phyloP scores from a whole-genome alignment of 2,329 filamentous ascomycete genomes.

The Xylaria sp. region DNA sequence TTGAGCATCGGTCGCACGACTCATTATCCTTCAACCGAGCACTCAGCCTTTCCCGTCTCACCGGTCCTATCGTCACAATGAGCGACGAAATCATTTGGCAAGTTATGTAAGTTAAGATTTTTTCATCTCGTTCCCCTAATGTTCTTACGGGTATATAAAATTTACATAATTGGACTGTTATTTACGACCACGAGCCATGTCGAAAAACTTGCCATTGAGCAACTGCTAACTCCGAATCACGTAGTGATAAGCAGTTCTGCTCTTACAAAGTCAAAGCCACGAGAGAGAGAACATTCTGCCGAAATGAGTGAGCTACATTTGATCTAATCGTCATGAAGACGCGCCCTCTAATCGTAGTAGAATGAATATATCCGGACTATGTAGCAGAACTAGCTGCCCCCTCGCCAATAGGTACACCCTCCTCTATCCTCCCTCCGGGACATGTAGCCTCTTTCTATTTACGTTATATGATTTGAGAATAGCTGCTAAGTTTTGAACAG shows the following conservation, averaged over 20 bases:
- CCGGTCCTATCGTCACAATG: slow-evolving; percentile 67
- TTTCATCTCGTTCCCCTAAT: neutral
- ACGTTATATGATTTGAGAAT: neutral
- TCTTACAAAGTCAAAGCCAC: slow-evolving; percentile 69
- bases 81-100: slow-evolving; percentile 98
- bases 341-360: slow-evolving; percentile 29
- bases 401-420: slow-evolving; percentile 47
- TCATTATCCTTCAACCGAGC: neutral
- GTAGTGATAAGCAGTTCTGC: slow-evolving; percentile 82
- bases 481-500: slow-evolving; percentile 26
- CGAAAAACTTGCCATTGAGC: neutral
- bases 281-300: slow-evolving; percentile 92
- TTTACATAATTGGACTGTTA: neutral
- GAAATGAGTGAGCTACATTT: slow-evolving; percentile 71
- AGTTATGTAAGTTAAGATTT: slow-evolving; percentile 68
- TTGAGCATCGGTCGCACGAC: slow-evolving; percentile 4
- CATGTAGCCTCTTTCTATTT: neutral
- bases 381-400: slow-evolving; percentile 67
- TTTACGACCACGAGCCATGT: neutral
- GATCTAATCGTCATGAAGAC: neutral
- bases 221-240: slow-evolving; percentile 20
- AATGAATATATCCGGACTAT: slow-evolving; percentile 75
- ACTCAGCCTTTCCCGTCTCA: slow-evolving; percentile 10
- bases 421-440: neutral
- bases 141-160: too few relatives aligned